Percentiles rank a stretch among this genome's conserved stretches.
These are phyloP conservation scores for Plasmodium inui DNA, from an alignment of 169 alveolate genomes.

Conservation along the genomic window DNA sequence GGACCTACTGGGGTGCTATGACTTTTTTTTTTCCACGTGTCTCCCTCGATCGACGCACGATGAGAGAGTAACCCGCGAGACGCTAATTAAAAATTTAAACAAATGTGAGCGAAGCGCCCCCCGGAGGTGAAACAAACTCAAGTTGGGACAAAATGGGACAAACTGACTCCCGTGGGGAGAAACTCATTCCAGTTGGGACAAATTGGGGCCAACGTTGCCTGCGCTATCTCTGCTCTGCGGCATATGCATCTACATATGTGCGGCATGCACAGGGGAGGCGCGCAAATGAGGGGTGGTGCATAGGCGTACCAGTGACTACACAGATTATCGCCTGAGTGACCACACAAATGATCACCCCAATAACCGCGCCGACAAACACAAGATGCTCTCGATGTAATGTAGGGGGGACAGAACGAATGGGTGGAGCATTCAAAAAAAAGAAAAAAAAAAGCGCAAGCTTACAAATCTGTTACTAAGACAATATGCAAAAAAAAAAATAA, in stretches of 20 bases:
- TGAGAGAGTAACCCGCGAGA: neutral
- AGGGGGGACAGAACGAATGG: neutral
- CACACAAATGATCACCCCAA: neutral
- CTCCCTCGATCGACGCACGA: neutral
- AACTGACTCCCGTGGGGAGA: no score
- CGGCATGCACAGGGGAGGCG: neutral
- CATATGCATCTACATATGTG: neutral
- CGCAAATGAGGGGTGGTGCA: neutral
- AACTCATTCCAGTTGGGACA: no score
- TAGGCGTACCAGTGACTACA: neutral
- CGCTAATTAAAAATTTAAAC: neutral
- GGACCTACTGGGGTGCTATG: neutral
- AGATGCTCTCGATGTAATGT: neutral
- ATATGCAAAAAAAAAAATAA: neutral
- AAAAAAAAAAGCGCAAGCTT: neutral
- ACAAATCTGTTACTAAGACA: neutral
- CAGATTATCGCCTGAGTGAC: neutral
- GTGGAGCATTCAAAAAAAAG: neutral
- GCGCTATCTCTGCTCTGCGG: neutral
- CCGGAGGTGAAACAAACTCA: no score
- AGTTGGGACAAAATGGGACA: no score
- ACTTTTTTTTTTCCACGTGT: neutral
- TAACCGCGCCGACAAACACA: neutral
- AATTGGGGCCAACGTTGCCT: neutral
- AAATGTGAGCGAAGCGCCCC: no score